Percentiles rank a stretch among this genome's conserved stretches.
These are phyloP conservation scores for Taphrina wiesneri DNA, from an alignment of 1,139 yeast species.

Conservation along the genomic window DNA sequence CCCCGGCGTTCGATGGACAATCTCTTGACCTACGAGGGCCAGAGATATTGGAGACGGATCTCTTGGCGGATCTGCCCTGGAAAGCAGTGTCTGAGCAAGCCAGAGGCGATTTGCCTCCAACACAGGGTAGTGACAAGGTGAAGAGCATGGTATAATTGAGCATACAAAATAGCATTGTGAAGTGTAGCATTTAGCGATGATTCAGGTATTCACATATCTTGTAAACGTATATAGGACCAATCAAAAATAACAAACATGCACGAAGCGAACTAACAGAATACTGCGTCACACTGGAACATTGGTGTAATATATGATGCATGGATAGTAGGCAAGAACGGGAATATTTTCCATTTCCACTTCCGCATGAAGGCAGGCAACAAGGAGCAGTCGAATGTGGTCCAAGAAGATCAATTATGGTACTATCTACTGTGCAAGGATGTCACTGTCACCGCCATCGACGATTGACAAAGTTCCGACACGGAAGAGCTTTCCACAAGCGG, in stretches of 20 bases:
- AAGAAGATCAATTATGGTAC: not conserved
- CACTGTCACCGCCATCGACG: constrained; percentile 99
- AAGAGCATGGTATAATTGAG: constrained; percentile 23
- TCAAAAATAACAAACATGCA: not conserved
- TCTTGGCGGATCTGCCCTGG: constrained; percentile 14
- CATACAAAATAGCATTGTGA: not conserved
- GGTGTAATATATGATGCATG: too few species aligned
- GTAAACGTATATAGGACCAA: not conserved
- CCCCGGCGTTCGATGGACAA: constrained; percentile 31
- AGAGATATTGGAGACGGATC: constrained; percentile 14
- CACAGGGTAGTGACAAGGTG: not conserved
- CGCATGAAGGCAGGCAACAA: too few species aligned
- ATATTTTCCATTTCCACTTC: too few species aligned
- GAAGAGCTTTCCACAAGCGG: constrained; percentile 99
- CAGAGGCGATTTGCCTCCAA: constrained; percentile 6
- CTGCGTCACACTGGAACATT: too few species aligned
- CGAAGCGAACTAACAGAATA: too few species aligned
- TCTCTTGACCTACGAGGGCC: constrained; percentile 36
- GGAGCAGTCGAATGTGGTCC: not conserved
- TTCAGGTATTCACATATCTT: not conserved
- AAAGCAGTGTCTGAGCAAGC: constrained; percentile 22
- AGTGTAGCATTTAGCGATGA: not conserved
- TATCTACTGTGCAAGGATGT: constrained; percentile 59
- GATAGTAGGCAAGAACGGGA: too few species aligned
- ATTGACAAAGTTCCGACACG: constrained; percentile 97